A percentile compares a stretch with the other conserved stretches of the same genome.
These are phyloP conservation scores for Sarocladiaceae sp. DNA, from an alignment of 2,329 filamentous ascomycete genomes.

Conservation along the genomic window DNA sequence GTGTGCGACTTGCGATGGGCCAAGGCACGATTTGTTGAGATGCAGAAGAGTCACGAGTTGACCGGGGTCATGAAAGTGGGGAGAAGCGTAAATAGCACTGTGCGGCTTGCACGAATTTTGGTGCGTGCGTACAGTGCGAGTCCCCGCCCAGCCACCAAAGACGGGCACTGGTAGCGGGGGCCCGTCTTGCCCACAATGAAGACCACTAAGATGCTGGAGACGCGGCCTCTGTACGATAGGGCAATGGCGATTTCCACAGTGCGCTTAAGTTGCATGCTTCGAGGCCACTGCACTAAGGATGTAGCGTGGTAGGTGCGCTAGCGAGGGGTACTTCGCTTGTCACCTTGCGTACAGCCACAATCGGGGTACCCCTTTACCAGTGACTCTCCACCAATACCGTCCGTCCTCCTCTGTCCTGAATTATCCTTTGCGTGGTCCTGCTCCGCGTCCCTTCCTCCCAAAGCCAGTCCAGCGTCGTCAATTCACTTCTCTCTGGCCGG, in stretches of 20 bases:
- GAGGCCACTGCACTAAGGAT: too few relatives aligned
- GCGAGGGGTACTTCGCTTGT: not conserved
- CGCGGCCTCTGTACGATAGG: slow-evolving; percentile 1
- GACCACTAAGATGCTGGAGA: not conserved
- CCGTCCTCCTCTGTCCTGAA: not conserved
- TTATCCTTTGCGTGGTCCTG: slow-evolving; percentile 2
- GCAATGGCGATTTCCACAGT: not conserved
- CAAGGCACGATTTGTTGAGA: slow-evolving; percentile 10
- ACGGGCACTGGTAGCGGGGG: not conserved
- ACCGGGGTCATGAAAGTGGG: not conserved
- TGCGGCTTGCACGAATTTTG: not conserved
- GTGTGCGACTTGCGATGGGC: slow-evolving; percentile 3
- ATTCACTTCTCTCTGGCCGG: not conserved
- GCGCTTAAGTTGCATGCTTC: too few relatives aligned
- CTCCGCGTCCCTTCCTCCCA: slow-evolving; percentile 8
- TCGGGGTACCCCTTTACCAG: not conserved
- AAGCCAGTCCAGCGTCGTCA: not conserved
- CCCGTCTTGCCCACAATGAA: not conserved
- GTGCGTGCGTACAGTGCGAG: not conserved
- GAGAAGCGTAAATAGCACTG: not conserved
- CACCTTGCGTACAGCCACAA: not conserved
- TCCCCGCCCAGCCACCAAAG: not conserved
- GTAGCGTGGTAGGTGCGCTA: not conserved
- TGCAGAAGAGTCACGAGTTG: slow-evolving; percentile 8
- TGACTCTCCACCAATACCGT: not conserved